Evolutionary conservation across 1,284 basidiomycete genomes (phyloP).

Genomic region (Ceratobasidium papillatum): DNA sequence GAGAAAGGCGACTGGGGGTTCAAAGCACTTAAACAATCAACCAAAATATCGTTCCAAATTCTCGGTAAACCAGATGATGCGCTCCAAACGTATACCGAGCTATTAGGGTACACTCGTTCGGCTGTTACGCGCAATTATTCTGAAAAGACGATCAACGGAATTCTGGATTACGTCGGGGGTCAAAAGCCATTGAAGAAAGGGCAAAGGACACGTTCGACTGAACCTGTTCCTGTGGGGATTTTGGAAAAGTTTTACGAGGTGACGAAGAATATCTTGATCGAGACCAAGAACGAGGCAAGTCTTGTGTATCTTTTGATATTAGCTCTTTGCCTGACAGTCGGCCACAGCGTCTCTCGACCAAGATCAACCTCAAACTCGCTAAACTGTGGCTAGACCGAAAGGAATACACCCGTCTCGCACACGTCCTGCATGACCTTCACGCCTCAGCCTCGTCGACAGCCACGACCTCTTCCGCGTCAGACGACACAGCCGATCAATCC

Average conservation of each 20-base stretch:
- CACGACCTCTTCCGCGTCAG: slow-evolving; percentile 53
- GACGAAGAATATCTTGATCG: slow-evolving; percentile 88
- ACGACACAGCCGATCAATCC: slow-evolving; percentile 83
- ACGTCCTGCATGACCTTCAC: slow-evolving; percentile 80
- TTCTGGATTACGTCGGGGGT: slow-evolving; percentile 94
- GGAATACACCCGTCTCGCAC: slow-evolving; percentile 86
- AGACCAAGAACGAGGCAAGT: slow-evolving; percentile 93
- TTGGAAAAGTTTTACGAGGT: slow-evolving; percentile 96
- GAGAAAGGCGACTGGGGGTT: slow-evolving; percentile 91
- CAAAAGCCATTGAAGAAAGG: slow-evolving; percentile 66
- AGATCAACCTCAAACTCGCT: slow-evolving; percentile 96
- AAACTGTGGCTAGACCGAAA: slow-evolving; percentile 97
- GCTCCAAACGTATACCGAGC: slow-evolving; percentile 82
- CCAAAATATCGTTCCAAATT: slow-evolving; percentile 89
- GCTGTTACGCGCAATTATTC: slow-evolving; percentile 91
- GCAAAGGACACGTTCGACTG: slow-evolving; percentile 50
- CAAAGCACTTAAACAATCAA: slow-evolving; percentile 97
- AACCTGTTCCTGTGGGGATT: slow-evolving; percentile 79
- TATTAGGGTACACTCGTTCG: slow-evolving; percentile 92
- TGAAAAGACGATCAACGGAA: slow-evolving; percentile 98
- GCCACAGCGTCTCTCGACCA: slow-evolving; percentile 84
- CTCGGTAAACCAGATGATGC: slow-evolving; percentile 85
- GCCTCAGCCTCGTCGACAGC: slow-evolving; percentile 59
- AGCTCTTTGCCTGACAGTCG: not conserved
- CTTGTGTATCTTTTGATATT: not conserved